Base-by-base conservation (phyloP, 768 basidiomycete species). In the Dendrothele bispora region DNA sequence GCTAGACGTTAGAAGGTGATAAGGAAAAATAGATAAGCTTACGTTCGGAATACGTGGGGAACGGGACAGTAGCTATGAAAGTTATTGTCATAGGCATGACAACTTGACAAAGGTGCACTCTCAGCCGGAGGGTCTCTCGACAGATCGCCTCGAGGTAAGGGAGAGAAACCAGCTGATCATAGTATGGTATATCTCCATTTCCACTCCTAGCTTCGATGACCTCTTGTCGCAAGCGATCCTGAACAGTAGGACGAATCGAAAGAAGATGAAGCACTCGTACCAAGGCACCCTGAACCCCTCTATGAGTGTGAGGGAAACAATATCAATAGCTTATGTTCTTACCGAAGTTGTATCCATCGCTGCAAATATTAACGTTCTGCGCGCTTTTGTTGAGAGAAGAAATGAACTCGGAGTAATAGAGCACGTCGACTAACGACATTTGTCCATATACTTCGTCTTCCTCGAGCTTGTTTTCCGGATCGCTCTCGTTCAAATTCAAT, bases 301-400 rank as follows among this genome's bases (percentile, higher is more conserved):
- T 4, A 5, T 28, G 30, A 18, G 14, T 29, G 10, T 5, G 15
- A 8, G 15, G 10, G 15, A 26, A 5, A 10, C 8, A 8, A 18
- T 14, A 26, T 14, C 20, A 29, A 12, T 29, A 7, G 20, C n/a
- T n/a, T n/a, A n/a, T n/a, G n/a, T n/a, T n/a, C n/a, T n/a, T 12
- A 43, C 27, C 1, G 73, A 70, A 0, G 72, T 74, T 2, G 72
- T 75, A 48, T 76, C 74, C 46, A 65, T 69, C 2, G 64, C 72
- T 0, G 72, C 72, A 42, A 73, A 68, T 14, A 67, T 63, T 7
- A 77, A 52, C 0, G 66, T 61, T 10, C 71, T 73, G 26, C 1
- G 17, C 10, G 30, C 43, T 51, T 45, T 34, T 44, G 49, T 42
- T 53, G 27, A 7, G 32, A n/a, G 25, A 25, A 41, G 34, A 53